Evolutionary conservation across 345 rosid genomes (phyloP).

Genomic region (Pseudoturritis turrita): DNA sequence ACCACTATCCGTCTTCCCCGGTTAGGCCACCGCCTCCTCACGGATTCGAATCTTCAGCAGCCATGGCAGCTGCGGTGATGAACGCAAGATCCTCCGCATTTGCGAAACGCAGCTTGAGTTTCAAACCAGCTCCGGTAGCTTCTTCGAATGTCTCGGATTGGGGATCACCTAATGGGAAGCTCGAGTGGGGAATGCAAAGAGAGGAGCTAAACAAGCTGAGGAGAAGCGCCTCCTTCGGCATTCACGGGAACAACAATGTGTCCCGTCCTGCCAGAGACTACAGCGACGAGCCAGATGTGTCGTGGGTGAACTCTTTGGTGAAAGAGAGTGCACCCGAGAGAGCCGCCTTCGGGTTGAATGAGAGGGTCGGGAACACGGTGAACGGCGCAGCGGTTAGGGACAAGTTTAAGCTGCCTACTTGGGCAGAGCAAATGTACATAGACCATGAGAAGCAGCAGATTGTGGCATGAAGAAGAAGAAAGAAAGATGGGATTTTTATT

Average conservation of each 20-base stretch:
- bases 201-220: constrained; percentile 82
- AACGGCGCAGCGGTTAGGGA: constrained; percentile 35
- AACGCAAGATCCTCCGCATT: constrained; percentile 86
- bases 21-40: constrained; percentile 39
- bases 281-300: constrained; percentile 76
- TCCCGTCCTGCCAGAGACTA: constrained; percentile 19
- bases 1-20: constrained; percentile 64
- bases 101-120: constrained; percentile 86
- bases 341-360: constrained; percentile 33
- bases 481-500: not conserved
- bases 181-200: constrained; percentile 90
- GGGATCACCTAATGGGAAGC: constrained; percentile 76
- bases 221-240: constrained; percentile 77
- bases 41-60: constrained; percentile 79
- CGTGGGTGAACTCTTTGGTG: constrained; percentile 87
- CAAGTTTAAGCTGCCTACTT: constrained; percentile 42
- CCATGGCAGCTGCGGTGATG: constrained; percentile 88
- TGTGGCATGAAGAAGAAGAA: constrained; percentile 47
- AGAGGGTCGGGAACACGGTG: constrained; percentile 35
- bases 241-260: constrained; percentile 40
- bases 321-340: constrained; percentile 58
- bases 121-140: constrained; percentile 46
- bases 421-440: constrained; percentile 88
- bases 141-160: constrained; percentile 59
- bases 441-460: constrained; percentile 78